phyloP scores from a whole-genome alignment of 352 stramenopile genomes.

The Pythium chondricola region DNA sequence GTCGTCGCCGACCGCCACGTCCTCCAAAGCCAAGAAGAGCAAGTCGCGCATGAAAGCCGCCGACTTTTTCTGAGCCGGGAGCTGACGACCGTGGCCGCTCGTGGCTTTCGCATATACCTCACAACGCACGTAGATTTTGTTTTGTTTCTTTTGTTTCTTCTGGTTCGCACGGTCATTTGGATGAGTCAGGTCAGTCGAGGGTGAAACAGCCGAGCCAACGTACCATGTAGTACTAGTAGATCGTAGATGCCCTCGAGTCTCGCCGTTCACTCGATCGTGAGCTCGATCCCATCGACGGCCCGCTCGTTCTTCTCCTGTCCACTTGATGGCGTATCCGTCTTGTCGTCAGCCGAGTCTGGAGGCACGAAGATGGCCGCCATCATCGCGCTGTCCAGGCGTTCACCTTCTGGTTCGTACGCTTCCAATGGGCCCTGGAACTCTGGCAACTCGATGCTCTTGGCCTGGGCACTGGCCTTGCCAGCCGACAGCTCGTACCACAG shows the following conservation, averaged over 20 bases:
- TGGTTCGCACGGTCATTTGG: no score
- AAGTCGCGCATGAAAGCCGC: slow-evolving; percentile 57
- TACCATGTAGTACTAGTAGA: no score
- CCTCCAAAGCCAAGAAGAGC: slow-evolving; percentile 22
- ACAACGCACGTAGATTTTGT: slow-evolving; percentile 17
- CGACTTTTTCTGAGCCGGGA: slow-evolving; percentile 55
- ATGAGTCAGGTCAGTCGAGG: no score
- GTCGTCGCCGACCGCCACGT: not conserved
- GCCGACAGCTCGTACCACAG: slow-evolving; percentile 19
- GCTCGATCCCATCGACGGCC: no score
- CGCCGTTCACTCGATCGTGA: not conserved
- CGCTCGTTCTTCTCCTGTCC: no score
- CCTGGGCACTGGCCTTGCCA: not conserved
- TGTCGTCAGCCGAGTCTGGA: no score
- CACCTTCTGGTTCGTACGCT: slow-evolving; percentile 3
- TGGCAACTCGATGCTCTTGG: not conserved
- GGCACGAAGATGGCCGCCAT: slow-evolving; percentile 16
- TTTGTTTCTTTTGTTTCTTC: not conserved
- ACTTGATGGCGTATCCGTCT: no score
- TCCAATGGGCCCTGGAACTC: slow-evolving; percentile 21
- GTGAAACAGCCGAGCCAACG: no score
- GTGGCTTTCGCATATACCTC: slow-evolving; percentile 6
- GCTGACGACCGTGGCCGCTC: not conserved
- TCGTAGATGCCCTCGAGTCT: no score
- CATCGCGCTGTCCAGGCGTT: slow-evolving; percentile 10